These are phyloP conservation scores for Xylaria palmicola DNA, from an alignment of 495 filamentous ascomycete species.

Conservation along the genomic window DNA sequence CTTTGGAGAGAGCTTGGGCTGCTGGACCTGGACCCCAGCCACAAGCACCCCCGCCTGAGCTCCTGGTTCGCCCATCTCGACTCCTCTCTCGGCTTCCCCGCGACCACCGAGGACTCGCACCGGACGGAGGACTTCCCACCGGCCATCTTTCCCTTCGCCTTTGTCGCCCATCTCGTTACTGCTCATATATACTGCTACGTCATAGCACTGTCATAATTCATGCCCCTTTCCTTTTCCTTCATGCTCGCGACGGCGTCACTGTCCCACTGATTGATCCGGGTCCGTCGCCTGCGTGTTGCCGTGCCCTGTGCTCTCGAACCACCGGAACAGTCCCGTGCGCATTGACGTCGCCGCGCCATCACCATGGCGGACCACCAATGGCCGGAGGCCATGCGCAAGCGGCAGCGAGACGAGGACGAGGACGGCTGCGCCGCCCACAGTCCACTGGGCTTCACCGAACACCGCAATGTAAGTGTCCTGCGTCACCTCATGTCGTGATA, in stretches of 20 bases:
- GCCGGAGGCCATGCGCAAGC: slow-evolving; percentile 27
- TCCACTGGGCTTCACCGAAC: slow-evolving; percentile 46
- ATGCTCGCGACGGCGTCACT: too few species aligned
- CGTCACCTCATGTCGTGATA: background rate
- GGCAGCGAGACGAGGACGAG: slow-evolving; percentile 26
- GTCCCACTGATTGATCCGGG: too few species aligned
- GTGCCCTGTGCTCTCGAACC: background rate
- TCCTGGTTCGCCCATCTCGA: background rate
- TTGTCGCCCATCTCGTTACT: background rate
- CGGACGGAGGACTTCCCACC: too few species aligned
- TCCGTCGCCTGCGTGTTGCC: background rate
- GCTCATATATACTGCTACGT: background rate
- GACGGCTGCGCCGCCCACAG: slow-evolving; percentile 21
- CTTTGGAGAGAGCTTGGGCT: slow-evolving; percentile 3
- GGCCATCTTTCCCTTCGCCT: background rate
- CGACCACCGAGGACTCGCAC: background rate
- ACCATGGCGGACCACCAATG: slow-evolving; percentile 26
- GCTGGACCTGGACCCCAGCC: slow-evolving; percentile 17
- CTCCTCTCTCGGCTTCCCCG: slow-evolving; percentile 9
- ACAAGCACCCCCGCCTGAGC: slow-evolving; percentile 1
- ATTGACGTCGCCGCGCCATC: background rate
- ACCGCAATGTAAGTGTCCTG: slow-evolving; percentile 43
- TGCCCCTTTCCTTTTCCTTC: too few species aligned
- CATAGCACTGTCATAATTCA: too few species aligned
- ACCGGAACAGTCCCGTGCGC: background rate